Evolutionary conservation across 768 basidiomycete species (phyloP), one percentile per base, ranked within the genome.

Genomic region (Candolleomyces aberdarensis): DNA sequence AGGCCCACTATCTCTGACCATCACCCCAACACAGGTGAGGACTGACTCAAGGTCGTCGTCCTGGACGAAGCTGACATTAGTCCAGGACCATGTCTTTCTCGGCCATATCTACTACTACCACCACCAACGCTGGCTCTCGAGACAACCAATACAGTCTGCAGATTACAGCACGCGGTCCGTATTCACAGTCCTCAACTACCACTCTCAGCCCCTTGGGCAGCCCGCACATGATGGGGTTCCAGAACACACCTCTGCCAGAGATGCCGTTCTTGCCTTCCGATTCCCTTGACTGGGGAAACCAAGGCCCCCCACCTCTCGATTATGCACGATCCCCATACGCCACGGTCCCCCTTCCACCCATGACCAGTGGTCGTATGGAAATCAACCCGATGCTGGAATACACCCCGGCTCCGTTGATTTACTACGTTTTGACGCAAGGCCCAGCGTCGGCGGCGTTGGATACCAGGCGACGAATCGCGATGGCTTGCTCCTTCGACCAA

Each of bases 361-460:
- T 62, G 17, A 9, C 22, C 52, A 44, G 40, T 39, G 57, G 56
- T 32, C 54, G 36, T 39, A 31, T 58, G 15, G 47, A 39, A 22
- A 22, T 62, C 47, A 62, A 58, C 57, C 41, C 57, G 4, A 26
- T 62, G 22, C 43, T 62, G 49, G 61, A 62, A 39, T 31, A 43
- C 43, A 17, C 29, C 17, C 61, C 57, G 11, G 22, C 22, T 5
- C 51, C 61, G 1, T 52, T 58, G 61, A 59, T 62, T 17, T 15
- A 44, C 29, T 59, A 31, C 17, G 29, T 58, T 49, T 17, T 62
- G 47, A 48, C 50, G 15, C 39, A 46, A 15, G 8, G 29, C 4
- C 44, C 61, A 7, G n/a, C 36, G 15, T 48, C 17, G 17, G 61
- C 57, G 14, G 53, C 57, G 7, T 32, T 62, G 13, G 40, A 62